Base-by-base conservation (phyloP, 2,329 filamentous ascomycete genomes). In the Colletotrichum navitas region DNA sequence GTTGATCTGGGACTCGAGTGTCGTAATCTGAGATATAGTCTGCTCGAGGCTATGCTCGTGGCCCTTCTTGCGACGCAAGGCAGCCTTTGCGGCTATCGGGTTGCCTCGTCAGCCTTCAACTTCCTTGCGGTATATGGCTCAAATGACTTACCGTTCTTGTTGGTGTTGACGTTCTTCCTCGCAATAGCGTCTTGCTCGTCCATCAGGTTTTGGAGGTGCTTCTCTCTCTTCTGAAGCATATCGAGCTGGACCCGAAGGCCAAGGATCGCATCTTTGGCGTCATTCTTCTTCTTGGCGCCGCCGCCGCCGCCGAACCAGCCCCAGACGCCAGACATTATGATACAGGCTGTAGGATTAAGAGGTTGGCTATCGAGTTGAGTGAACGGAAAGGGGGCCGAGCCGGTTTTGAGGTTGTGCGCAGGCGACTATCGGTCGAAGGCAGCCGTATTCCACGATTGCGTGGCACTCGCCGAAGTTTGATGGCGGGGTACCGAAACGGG, bases 151-250 rank as follows among this genome's bases (percentile, higher is more conserved):
- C 96, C 92, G 77, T 90, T 94, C 85, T 98, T 98, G 86, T 98
- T 98, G 71, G 92, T 88, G 78, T 87, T 90, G 67, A 98, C 92
- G 74, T 96, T 92, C 87, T 98, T 98, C 82, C 93, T 89, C 55
- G 96, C 96, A 75, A 97, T 89, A 47, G 88, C 88, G 78, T 97
- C 94, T 82, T 98, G 95, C 82, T 98, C 94, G 34, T 94, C 92
- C 86, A 98, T 97, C 85, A 97, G 94, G 74, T 89, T 93, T 82
- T 96, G 92, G 73, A 98, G 84, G 80, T 98, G 94, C 82, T 90
- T 93, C 86, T 98, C 95, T 72, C 95, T 89, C 88, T 99, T 99
- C 85, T 97, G 94, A 80, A 99, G 88, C 95, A 98, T 98, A 77
- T 98, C 95, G 55, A 98, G 88, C 85, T 98, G 95, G 79, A 92